phyloP scores from a whole-genome alignment of 2,329 filamentous ascomycete genomes.

The Cryphonectria radicalis region DNA sequence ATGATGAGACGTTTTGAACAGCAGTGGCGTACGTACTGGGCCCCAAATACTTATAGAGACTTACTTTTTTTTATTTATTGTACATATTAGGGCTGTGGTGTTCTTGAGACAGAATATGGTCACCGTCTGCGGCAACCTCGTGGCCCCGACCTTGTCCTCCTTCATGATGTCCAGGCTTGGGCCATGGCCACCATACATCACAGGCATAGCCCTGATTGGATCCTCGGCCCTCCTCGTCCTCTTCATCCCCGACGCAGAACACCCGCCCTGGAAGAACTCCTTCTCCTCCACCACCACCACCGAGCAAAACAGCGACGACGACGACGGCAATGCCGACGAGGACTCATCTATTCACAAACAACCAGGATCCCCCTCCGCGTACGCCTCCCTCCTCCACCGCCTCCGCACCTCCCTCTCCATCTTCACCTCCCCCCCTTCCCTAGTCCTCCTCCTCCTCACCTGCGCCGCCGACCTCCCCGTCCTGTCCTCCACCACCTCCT shows the following conservation, averaged over 20 bases:
- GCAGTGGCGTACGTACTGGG: too few species aligned
- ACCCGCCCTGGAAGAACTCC: not conserved
- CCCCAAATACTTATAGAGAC: not conserved
- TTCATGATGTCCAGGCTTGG: constrained; percentile 37
- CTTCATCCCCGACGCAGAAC: constrained; percentile 37
- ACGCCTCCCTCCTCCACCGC: constrained; percentile 4
- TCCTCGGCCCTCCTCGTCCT: constrained; percentile 21
- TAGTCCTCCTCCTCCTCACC: constrained; percentile 30
- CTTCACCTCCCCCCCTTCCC: constrained; percentile 26
- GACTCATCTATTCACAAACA: not conserved
- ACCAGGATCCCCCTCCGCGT: not conserved
- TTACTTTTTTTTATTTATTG: not conserved
- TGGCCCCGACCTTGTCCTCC: constrained; percentile 36
- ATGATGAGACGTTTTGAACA: too few species aligned
- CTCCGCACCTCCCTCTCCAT: constrained; percentile 25
- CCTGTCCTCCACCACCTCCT: constrained; percentile 17
- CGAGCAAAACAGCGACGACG: not conserved
- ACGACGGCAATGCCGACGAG: not conserved
- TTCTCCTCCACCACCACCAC: too few species aligned
- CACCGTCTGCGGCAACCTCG: constrained; percentile 28
- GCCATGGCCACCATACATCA: constrained; percentile 36
- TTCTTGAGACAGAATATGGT: constrained; percentile 13
- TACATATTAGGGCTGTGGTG: not conserved
- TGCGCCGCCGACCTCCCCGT: constrained; percentile 24
- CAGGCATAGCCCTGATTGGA: constrained; percentile 30